These are phyloP conservation scores for Populus davidiana DNA, from an alignment of 345 rosid species.

Conservation along the genomic window DNA sequence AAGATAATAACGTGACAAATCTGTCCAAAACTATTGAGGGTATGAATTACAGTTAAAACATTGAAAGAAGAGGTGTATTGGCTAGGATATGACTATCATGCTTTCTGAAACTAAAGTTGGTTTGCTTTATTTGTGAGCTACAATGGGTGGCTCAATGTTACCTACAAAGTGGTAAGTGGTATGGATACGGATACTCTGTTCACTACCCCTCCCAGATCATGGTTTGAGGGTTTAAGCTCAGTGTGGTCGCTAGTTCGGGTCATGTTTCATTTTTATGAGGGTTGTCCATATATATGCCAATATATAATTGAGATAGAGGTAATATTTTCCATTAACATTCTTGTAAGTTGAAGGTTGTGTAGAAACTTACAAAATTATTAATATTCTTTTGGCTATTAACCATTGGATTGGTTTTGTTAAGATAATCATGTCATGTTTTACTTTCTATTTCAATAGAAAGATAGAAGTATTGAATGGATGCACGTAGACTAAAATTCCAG, in stretches of 20 bases:
- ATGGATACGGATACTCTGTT: no score
- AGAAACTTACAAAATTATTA: not conserved
- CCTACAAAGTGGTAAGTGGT: no score
- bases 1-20: not conserved
- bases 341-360: no score
- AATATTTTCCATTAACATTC: no score
- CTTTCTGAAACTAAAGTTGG: not conserved
- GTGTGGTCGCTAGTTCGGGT: no score
- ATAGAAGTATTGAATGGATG: not conserved
- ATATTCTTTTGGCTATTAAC: not conserved
- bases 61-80: not conserved
- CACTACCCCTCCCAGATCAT: no score
- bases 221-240: no score
- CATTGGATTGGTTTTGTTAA: not conserved
- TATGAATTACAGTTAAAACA: not conserved
- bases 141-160: not conserved
- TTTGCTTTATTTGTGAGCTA: not conserved
- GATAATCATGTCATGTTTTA: not conserved
- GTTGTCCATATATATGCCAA: no score
- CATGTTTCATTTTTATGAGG: no score
- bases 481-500: not conserved
- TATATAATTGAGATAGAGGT: no score
- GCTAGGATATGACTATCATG: not conserved
- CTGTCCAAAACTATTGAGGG: not conserved
- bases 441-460: not conserved